phyloP scores from a whole-genome alignment of 495 filamentous ascomycete species.

The Lindgomyces ingoldianus region DNA sequence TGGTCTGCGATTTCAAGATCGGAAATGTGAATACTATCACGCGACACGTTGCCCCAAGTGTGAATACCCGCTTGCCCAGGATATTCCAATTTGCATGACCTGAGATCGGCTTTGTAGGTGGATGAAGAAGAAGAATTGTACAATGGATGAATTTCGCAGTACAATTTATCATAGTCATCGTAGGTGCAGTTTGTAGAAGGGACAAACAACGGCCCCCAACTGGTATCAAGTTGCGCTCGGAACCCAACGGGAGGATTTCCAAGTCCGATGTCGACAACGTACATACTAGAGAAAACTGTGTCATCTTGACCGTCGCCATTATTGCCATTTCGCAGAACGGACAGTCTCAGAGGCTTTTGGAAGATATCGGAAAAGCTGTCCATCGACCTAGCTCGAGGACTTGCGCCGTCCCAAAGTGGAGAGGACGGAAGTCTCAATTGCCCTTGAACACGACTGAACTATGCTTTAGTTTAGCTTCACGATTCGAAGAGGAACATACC shows the following conservation, averaged over 20 bases:
- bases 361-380: not conserved
- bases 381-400: not conserved
- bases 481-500: not conserved
- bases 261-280: not conserved
- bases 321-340: not conserved
- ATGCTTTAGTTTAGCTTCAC: not conserved
- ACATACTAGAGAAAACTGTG: not conserved
- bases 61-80: not conserved
- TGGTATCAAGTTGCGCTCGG: not conserved
- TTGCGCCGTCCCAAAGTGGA: not conserved
- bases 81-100: not conserved
- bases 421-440: not conserved
- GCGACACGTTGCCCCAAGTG: constrained; percentile 2
- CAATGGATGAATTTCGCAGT: not conserved
- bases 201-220: not conserved
- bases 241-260: not conserved
- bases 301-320: not conserved
- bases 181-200: not conserved
- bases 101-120: not conserved
- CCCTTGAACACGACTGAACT: not conserved
- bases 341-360: not conserved
- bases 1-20: not conserved
- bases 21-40: not conserved
- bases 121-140: not conserved
- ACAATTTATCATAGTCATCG: not conserved